These are phyloP conservation scores for Lodderomyces orthopsilosis DNA, from an alignment of 1,139 yeast genomes.

Conservation along the genomic window DNA sequence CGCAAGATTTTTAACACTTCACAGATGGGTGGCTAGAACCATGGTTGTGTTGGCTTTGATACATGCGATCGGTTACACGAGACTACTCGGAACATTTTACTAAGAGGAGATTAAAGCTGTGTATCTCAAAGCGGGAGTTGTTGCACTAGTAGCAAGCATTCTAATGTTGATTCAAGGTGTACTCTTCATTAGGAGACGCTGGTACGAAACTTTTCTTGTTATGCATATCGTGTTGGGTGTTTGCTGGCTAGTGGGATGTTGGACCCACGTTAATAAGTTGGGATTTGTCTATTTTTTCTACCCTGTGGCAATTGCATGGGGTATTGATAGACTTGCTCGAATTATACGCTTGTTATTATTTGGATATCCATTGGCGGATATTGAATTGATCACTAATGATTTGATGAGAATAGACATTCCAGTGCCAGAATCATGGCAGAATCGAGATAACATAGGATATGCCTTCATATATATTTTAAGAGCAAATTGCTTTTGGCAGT, in stretches of 20 bases:
- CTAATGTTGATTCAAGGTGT: conserved; percentile 39
- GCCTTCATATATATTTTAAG: conserved; percentile 48
- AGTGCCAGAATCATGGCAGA: conserved; percentile 38
- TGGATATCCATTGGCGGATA: conserved; percentile 39
- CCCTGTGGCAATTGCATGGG: conserved; percentile 44
- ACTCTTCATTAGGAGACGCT: conserved; percentile 36
- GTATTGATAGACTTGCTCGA: conserved; percentile 41
- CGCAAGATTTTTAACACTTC: conserved; percentile 36
- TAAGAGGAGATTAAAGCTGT: conserved; percentile 3
- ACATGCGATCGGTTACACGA: conserved; percentile 42
- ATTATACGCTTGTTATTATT: conserved; percentile 31
- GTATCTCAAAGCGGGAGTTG: conserved; percentile 23
- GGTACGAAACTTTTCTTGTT: conserved; percentile 44
- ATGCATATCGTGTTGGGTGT: conserved; percentile 42
- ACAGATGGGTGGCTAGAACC: conserved; percentile 38
- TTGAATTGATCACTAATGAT: conserved; percentile 34
- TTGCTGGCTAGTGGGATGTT: conserved; percentile 40
- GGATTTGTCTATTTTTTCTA: conserved; percentile 41
- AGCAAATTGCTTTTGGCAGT: conserved; percentile 40
- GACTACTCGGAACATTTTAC: conserved; percentile 6
- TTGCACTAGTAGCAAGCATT: conserved; percentile 33
- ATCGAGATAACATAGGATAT: conserved; percentile 47
- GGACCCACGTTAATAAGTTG: conserved; percentile 39
- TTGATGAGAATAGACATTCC: conserved; percentile 42
- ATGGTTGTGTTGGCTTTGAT: conserved; percentile 25